Evolutionary conservation across 176 grass and related monocot species (phyloP).

Genomic region (Avena insularis): DNA sequence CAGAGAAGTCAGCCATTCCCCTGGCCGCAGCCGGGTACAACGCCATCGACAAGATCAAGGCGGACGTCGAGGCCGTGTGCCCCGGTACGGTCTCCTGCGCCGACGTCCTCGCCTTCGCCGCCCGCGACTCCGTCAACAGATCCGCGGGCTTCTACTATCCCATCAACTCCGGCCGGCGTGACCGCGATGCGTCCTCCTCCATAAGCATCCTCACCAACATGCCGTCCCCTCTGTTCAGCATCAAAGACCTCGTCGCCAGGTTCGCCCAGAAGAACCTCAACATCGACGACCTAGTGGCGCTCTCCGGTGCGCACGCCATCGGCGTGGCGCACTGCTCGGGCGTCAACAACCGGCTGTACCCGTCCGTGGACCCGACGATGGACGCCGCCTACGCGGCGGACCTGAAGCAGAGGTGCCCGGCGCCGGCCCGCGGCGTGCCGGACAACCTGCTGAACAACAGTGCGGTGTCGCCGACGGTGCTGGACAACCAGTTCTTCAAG

Average conservation of each 20-base stretch:
- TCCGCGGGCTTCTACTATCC: constrained; percentile 1
- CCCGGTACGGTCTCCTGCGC: constrained; percentile 59
- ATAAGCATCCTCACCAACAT: background rate
- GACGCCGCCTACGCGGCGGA: constrained; percentile 27
- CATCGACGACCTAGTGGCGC: background rate
- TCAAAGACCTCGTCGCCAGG: background rate
- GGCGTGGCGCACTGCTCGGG: background rate
- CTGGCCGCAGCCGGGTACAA: constrained; percentile 43
- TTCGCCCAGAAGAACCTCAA: background rate
- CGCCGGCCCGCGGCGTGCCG: background rate
- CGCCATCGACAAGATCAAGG: constrained; percentile 49
- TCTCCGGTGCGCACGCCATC: background rate
- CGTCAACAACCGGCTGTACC: constrained; percentile 11
- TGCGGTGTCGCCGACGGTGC: background rate
- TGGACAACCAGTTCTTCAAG: constrained; percentile 45
- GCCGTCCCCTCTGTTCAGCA: background rate
- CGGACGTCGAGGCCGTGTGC: constrained; percentile 29
- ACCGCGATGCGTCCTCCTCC: background rate
- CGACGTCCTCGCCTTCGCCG: constrained; percentile 59
- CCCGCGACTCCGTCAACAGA: constrained; percentile 42
- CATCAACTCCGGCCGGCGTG: background rate
- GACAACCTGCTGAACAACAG: constrained; percentile 40
- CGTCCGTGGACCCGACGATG: constrained; percentile 24
- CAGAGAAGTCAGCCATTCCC: constrained; percentile 53
- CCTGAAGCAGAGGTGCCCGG: constrained; percentile 37